phyloP scores from a whole-genome alignment of 306 rosid species.

The Acacia confusa region DNA sequence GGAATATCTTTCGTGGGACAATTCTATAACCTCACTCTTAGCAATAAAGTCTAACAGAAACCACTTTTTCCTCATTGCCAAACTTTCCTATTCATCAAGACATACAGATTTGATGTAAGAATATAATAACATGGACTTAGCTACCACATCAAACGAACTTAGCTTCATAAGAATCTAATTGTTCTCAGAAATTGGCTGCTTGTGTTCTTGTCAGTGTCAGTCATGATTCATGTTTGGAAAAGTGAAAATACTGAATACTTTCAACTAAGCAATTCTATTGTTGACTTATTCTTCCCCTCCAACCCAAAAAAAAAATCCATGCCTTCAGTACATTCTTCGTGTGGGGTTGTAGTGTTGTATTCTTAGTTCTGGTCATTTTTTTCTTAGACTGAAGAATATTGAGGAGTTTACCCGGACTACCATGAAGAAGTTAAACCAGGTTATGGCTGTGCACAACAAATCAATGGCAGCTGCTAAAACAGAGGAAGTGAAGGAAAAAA shows the following conservation, averaged over 20 bases:
- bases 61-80: background rate
- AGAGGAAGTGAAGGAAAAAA: slow-evolving; percentile 78
- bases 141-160: background rate
- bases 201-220: background rate
- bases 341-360: background rate
- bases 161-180: background rate
- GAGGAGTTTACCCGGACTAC: slow-evolving; percentile 94
- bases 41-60: background rate
- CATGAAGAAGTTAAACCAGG: slow-evolving; percentile 93
- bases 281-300: slow-evolving; percentile 11
- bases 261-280: slow-evolving; percentile 10
- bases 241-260: slow-evolving; percentile 22
- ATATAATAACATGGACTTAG: background rate
- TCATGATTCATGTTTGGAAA: background rate
- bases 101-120: background rate
- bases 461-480: slow-evolving; percentile 95
- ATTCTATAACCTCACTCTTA: background rate
- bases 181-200: background rate
- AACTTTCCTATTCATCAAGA: background rate
- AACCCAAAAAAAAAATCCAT: background rate
- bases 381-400: slow-evolving; percentile 70
- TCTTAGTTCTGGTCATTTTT: background rate
- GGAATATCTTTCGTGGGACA: background rate
- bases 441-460: slow-evolving; percentile 92
- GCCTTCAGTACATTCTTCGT: slow-evolving; percentile 1